Conservation (phyloP, 352 stramenopile genomes). For the Pythium vanterpoolii region DNA sequence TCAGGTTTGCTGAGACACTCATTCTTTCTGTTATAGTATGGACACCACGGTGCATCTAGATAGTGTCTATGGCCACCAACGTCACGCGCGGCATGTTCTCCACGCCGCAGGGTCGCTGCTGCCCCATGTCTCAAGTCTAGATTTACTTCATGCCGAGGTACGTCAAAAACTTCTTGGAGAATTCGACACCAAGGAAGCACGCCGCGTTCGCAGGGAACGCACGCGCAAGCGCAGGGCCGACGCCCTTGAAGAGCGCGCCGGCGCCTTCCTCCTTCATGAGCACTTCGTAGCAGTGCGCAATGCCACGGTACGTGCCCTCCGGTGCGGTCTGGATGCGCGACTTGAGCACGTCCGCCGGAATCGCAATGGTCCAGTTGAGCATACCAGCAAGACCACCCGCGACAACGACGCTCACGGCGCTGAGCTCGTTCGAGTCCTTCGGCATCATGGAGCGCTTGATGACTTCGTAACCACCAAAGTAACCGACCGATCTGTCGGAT, state of each 20-base stretch:
- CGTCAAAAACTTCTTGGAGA: slow-evolving; percentile 82
- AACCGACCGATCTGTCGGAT: slow-evolving; percentile 83
- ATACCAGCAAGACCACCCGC: slow-evolving; percentile 93
- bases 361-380: slow-evolving; percentile 94
- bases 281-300: slow-evolving; percentile 90
- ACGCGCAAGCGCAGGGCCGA: slow-evolving; percentile 92
- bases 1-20: background rate
- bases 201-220: slow-evolving; percentile 96
- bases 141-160: slow-evolving; percentile 74
- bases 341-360: slow-evolving; percentile 96
- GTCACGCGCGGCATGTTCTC: background rate
- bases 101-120: background rate
- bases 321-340: slow-evolving; percentile 95
- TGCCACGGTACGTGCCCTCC: slow-evolving; percentile 92
- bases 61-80: background rate
- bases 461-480: slow-evolving; percentile 94
- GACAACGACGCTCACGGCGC: slow-evolving; percentile 87
- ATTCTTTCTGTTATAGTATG: background rate
- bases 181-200: slow-evolving; percentile 92
- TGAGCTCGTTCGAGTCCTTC: slow-evolving; percentile 80
- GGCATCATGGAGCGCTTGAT: slow-evolving; percentile 89
- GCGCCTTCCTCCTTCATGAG: slow-evolving; percentile 94
- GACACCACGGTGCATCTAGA: background rate
- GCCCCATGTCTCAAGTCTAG: background rate
- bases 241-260: slow-evolving; percentile 91